phyloP scores from a whole-genome alignment of 192 early-diverging fungal genomes.

The Podochytrium sp. region DNA sequence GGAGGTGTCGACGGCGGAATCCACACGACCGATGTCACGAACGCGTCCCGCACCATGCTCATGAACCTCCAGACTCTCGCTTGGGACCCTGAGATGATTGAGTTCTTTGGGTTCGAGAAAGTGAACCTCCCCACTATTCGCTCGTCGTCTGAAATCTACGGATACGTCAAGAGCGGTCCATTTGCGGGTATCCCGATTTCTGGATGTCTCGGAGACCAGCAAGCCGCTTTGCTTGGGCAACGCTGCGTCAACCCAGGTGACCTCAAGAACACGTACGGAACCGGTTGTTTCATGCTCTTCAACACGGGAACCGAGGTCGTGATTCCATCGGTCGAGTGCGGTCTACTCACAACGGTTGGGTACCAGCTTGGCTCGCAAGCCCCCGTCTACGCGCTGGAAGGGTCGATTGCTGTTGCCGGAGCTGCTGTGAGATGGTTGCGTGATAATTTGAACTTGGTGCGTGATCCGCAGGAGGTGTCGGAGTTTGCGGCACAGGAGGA shows the following conservation, averaged over 20 bases:
- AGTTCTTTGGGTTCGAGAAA: constrained; percentile 77
- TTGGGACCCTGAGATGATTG: constrained; percentile 74
- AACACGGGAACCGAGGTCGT: constrained; percentile 83
- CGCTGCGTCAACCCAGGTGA: constrained; percentile 84
- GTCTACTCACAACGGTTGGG: constrained; percentile 87
- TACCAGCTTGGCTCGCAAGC: constrained; percentile 81
- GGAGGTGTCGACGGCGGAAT: constrained; percentile 72
- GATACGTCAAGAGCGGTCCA: constrained; percentile 55
- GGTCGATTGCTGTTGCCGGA: constrained; percentile 89
- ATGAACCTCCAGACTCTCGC: constrained; percentile 83
- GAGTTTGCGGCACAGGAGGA: constrained; percentile 66
- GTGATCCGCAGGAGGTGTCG: constrained; percentile 72
- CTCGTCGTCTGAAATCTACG: constrained; percentile 82
- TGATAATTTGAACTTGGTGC: constrained; percentile 83
- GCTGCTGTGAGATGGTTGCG: constrained; percentile 90
- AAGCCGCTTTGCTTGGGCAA: constrained; percentile 94
- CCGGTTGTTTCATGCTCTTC: constrained; percentile 95
- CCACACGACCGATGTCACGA: constrained; percentile 90
- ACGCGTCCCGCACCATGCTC: constrained; percentile 93
- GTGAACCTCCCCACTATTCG: constrained; percentile 76
- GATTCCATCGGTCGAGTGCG: constrained; percentile 67
- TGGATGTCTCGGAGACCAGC: constrained; percentile 94
- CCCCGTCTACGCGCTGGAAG: constrained; percentile 87
- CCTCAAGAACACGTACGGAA: constrained; percentile 96
- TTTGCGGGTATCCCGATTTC: constrained; percentile 77